Evolutionary conservation across 257 asterid species (phyloP), one percentile per base, ranked within the genome.

Genomic region (Ilex asprella): DNA sequence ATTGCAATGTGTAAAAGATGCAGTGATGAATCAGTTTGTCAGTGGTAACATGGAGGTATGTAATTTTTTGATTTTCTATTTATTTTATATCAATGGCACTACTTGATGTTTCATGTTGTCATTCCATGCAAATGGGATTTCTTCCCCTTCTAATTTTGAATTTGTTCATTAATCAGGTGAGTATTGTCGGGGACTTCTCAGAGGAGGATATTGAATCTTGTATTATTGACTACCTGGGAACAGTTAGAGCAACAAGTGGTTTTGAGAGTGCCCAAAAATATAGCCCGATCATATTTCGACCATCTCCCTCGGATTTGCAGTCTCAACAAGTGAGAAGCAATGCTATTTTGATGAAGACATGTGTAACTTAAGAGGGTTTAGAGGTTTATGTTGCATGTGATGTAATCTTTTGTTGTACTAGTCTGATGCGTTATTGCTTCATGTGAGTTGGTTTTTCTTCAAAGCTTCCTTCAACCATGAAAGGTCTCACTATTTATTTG

Each of bases 191-290:
- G 65, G 97, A 93, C 78, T 93, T 89, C 83, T 81, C 92, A 6
- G 95, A 87, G 83, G 99, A 87, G 73, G 99, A 93, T 72, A 81
- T 93, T 3, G 96, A 93, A 65, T 84, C 93, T 65, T 93, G 97
- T 77, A 86, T 93, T 63, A 78, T 86, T 86, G 99, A 93, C 76
- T 93, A 87, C 78, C 74, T 93, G 64, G 99, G 99, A 55, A 93
- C 99, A 31, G 87, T 93, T 52, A 66, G 63, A 78, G 87, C 82
- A 75, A 89, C 81, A 64, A 84, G 75, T 58, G 95, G 89, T 76
- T 80, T 79, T 62, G 88, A 81, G 80, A 80, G 70, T 71, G 81
- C 91, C 53, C 86, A 79, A 63, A 74, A 72, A 43, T 85, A 84
- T 82, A 79, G 67, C 75, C 97, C 97, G 47, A 81, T 93, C 60